phyloP scores from a whole-genome alignment of 345 rosid genomes.

The Camelina sativa region DNA sequence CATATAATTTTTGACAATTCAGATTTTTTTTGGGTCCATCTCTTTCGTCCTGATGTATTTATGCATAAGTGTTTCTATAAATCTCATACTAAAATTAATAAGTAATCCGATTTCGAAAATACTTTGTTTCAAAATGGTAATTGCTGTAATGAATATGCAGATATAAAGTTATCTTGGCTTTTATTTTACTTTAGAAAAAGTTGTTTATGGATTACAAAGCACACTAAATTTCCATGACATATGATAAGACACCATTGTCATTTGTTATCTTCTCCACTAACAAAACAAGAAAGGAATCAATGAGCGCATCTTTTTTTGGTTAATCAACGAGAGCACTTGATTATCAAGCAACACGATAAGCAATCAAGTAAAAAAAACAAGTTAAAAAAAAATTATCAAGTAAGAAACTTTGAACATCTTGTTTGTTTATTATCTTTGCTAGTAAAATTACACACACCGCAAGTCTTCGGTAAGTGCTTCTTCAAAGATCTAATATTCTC shows the following conservation, averaged over 20 bases:
- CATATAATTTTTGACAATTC: background rate
- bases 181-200: background rate
- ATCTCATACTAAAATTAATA: background rate
- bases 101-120: background rate
- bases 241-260: slow-evolving; percentile 25
- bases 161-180: background rate
- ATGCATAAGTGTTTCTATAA: background rate
- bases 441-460: background rate
- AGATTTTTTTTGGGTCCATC: slow-evolving; percentile 17
- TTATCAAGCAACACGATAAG: background rate
- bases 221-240: background rate
- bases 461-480: too few species aligned
- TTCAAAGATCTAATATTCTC: background rate
- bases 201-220: background rate
- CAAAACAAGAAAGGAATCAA: background rate
- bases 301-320: background rate
- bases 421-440: background rate
- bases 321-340: slow-evolving; percentile 17
- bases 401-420: background rate
- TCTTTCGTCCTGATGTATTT: background rate
- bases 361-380: background rate
- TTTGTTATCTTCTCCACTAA: background rate
- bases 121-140: background rate
- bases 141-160: background rate
- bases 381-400: background rate